Evolutionary conservation across 2,329 filamentous ascomycete genomes (phyloP).

Genomic region (Aspergillus fijiensis): DNA sequence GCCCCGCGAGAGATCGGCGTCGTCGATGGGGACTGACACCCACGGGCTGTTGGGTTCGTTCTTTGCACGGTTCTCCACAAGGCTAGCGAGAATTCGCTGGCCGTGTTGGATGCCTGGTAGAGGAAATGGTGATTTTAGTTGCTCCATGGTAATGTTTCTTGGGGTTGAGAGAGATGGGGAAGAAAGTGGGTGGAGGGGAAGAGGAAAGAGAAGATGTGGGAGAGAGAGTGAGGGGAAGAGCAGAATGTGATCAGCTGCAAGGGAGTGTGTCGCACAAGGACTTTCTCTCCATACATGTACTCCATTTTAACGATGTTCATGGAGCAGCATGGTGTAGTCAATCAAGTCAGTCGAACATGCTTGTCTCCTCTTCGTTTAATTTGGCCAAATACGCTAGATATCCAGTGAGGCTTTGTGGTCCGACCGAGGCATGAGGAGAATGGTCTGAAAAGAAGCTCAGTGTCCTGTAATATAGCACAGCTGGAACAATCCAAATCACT

Average conservation of each 20-base stretch:
- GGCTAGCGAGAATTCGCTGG: slow-evolving; percentile 15
- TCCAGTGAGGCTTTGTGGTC: no score
- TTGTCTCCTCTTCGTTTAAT: no score
- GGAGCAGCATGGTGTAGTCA: no score
- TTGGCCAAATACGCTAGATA: no score
- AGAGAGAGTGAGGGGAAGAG: not conserved
- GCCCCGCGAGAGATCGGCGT: slow-evolving; percentile 21
- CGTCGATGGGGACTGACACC: slow-evolving; percentile 23
- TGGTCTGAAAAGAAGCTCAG: not conserved
- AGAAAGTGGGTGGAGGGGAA: not conserved
- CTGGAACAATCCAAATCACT: not conserved
- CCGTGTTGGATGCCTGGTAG: slow-evolving; percentile 11
- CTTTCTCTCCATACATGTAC: not conserved
- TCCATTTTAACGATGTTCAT: not conserved
- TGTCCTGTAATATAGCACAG: not conserved
- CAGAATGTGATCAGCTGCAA: not conserved
- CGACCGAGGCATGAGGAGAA: no score
- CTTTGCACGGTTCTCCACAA: slow-evolving; percentile 20
- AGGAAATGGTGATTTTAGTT: not conserved
- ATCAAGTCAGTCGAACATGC: no score
- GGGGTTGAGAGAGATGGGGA: not conserved
- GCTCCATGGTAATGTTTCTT: not conserved
- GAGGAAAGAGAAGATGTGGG: not conserved
- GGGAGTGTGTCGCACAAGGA: not conserved
- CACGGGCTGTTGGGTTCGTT: slow-evolving; percentile 12